Percentiles rank a stretch among this genome's conserved stretches.
These are phyloP conservation scores for Myxozyma lipomycoides DNA, from an alignment of 805 yeast species.

Conservation along the genomic window DNA sequence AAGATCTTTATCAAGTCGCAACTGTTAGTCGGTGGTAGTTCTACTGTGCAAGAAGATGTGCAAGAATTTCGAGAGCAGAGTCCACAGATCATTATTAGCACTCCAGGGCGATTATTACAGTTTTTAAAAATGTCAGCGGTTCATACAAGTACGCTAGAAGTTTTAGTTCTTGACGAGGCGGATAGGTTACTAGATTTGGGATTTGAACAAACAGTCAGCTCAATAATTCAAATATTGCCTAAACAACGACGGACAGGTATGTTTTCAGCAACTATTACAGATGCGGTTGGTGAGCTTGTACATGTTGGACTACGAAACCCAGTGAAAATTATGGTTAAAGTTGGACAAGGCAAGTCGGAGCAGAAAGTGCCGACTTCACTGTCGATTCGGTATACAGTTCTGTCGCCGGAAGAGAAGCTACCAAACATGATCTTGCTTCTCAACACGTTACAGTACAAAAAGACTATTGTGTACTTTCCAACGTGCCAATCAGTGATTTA, in stretches of 20 bases:
- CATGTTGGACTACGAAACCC: constrained; percentile 92
- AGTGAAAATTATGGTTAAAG: constrained; percentile 74
- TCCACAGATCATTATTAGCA: constrained; percentile 81
- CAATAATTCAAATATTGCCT: constrained; percentile 67
- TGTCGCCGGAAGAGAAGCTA: constrained; percentile 59
- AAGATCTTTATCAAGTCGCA: constrained; percentile 34
- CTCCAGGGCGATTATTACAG: constrained; percentile 86
- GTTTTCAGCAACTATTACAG: constrained; percentile 87
- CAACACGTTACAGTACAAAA: constrained; percentile 55
- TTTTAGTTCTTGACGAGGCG: constrained; percentile 86
- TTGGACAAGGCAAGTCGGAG: constrained; percentile 38
- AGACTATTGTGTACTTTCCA: constrained; percentile 87
- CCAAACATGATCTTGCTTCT: constrained; percentile 55
- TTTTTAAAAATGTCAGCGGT: constrained; percentile 57
- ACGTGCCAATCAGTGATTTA: constrained; percentile 81
- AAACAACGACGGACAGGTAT: constrained; percentile 90
- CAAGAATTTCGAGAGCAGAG: constrained; percentile 48
- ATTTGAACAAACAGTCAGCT: constrained; percentile 63
- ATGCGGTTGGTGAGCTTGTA: constrained; percentile 74
- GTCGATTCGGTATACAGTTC: constrained; percentile 55
- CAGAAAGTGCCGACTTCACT: constrained; percentile 58
- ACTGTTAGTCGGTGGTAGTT: constrained; percentile 42
- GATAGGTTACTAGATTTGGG: constrained; percentile 80
- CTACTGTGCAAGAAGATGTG: constrained; percentile 61
- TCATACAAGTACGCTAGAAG: constrained; percentile 60